Evolutionary conservation across 2,329 filamentous ascomycete genomes (phyloP).

Genomic region (Botrytis aclada): DNA sequence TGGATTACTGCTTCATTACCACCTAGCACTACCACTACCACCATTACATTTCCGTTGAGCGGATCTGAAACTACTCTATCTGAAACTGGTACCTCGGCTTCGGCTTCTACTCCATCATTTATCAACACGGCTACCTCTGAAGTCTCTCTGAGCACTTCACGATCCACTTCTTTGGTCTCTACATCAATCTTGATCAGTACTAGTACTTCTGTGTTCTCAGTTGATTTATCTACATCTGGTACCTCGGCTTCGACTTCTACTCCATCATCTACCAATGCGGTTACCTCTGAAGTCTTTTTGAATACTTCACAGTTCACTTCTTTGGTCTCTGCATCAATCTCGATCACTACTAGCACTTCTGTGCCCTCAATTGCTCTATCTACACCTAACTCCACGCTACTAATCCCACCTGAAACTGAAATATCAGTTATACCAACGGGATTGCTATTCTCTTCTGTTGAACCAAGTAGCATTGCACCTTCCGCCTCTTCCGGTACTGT

Average conservation of each 20-base stretch:
- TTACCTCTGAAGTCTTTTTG: neutral
- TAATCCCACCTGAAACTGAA: neutral
- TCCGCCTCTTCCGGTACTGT: neutral
- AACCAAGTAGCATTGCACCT: neutral
- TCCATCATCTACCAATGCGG: neutral
- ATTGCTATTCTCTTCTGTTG: neutral
- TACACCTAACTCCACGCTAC: neutral
- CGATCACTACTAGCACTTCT: neutral
- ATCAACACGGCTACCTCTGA: neutral
- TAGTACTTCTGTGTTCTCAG: neutral
- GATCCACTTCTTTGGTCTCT: neutral
- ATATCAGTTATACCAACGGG: neutral
- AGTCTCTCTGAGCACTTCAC: neutral
- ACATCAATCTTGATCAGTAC: neutral
- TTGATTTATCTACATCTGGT: neutral
- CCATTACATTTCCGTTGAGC: neutral
- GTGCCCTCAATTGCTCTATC: neutral
- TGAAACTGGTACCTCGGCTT: neutral
- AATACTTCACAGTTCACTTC: neutral
- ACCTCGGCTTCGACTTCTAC: neutral
- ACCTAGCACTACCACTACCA: neutral
- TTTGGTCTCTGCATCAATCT: neutral
- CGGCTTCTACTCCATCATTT: neutral
- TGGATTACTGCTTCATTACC: neutral
- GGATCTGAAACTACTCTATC: neutral